These are phyloP conservation scores for Williopsis jadinii DNA, from an alignment of 1,139 yeast genomes.

Conservation along the genomic window DNA sequence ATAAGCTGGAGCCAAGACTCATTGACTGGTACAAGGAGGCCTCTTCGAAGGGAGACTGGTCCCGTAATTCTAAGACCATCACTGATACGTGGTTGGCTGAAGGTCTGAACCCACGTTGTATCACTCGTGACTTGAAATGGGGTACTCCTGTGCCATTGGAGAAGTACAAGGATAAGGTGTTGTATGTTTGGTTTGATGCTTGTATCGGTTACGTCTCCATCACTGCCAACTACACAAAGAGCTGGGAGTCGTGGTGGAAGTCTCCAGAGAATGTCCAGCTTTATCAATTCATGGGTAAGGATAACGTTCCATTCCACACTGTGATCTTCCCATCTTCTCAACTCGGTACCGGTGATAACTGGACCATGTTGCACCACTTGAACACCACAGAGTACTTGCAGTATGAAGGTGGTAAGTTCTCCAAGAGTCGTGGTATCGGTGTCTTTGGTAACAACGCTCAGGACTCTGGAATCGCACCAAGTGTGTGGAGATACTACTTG, in stretches of 20 bases:
- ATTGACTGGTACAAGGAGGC: constrained; percentile 67
- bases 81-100: constrained; percentile 91
- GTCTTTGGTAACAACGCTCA: constrained; percentile 97
- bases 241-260: constrained; percentile 90
- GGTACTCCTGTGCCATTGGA: constrained; percentile 96
- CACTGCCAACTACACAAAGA: constrained; percentile 85
- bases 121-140: constrained; percentile 95
- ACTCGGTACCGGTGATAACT: constrained; percentile 78
- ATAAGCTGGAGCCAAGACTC: constrained; percentile 72
- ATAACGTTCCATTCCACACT: constrained; percentile 96
- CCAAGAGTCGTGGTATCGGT: constrained; percentile 94
- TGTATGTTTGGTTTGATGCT: constrained; percentile 99
- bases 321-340: constrained; percentile 94
- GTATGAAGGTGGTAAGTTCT: constrained; percentile 96
- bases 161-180: constrained; percentile 76
- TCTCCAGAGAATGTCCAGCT: constrained; percentile 77
- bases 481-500: constrained; percentile 96
- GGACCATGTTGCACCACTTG: constrained; percentile 90
- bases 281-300: constrained; percentile 99
- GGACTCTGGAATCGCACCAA: constrained; percentile 83
- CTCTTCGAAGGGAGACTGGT: constrained; percentile 76
- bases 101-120: constrained; percentile 91
- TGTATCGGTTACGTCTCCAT: constrained; percentile 94
- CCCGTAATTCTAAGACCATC: constrained; percentile 80
- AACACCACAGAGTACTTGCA: constrained; percentile 95